Conservation (phyloP, 129 eudicot species). For the Erigeron canadensis region DNA sequence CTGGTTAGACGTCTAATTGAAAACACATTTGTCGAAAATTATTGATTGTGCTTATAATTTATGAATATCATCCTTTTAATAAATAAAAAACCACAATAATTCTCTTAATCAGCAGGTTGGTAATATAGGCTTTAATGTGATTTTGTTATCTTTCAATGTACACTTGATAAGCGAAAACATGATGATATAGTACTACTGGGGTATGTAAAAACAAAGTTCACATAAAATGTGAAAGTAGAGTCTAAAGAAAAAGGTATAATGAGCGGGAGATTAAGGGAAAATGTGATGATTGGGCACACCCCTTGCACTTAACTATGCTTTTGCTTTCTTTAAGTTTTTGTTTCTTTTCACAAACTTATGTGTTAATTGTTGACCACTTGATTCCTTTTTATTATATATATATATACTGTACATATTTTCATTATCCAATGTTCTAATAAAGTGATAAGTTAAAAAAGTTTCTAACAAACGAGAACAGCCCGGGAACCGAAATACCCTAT, state of each 20-base stretch:
- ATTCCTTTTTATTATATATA: conserved; percentile 1
- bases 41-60: too few relatives aligned
- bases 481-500: not conserved
- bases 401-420: not conserved
- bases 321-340: conserved; percentile 16
- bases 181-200: too few relatives aligned
- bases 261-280: conserved; percentile 7
- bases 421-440: not conserved
- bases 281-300: conserved; percentile 34
- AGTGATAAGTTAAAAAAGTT: not conserved
- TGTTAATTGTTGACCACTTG: conserved; percentile 6
- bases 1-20: too few relatives aligned
- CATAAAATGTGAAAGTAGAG: too few relatives aligned
- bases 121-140: too few relatives aligned
- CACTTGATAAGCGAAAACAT: too few relatives aligned
- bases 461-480: not conserved
- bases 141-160: too few relatives aligned
- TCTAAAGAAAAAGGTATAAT: not conserved
- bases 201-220: too few relatives aligned
- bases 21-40: too few relatives aligned
- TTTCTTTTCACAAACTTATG: conserved; percentile 27
- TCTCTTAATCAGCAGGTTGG: too few relatives aligned
- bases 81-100: too few relatives aligned
- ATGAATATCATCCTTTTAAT: too few relatives aligned
- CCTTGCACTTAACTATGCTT: conserved; percentile 25